These are phyloP conservation scores for Rhynchosporium agropyri DNA, from an alignment of 2,329 filamentous ascomycete genomes.

Conservation along the genomic window DNA sequence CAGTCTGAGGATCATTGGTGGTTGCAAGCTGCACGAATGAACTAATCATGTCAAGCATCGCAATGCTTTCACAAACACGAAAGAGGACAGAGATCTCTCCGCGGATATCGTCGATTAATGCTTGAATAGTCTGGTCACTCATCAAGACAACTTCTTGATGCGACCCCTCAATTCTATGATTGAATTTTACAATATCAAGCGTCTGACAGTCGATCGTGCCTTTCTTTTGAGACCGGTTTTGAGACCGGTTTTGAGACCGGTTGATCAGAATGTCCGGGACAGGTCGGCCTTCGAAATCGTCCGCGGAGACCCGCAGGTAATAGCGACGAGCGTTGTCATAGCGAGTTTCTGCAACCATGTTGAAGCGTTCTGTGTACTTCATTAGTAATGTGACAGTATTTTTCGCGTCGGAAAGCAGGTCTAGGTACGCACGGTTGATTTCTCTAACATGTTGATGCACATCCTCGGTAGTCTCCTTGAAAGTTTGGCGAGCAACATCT, in stretches of 20 bases:
- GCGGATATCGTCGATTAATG: conserved; percentile 73
- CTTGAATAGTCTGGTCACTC: conserved; percentile 75
- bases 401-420: neutral
- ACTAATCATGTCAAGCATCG: conserved; percentile 82
- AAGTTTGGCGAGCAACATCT: conserved; percentile 85
- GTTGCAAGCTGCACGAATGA: conserved; percentile 77
- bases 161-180: conserved; percentile 74
- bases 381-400: conserved; percentile 16
- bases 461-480: conserved; percentile 84
- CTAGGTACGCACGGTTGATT: conserved; percentile 58
- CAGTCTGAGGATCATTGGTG: conserved; percentile 46
- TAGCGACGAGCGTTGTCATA: conserved; percentile 80
- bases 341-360: conserved; percentile 66
- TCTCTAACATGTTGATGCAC: conserved; percentile 70
- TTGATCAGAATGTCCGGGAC: conserved; percentile 79
- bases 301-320: conserved; percentile 68
- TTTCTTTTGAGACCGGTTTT: conserved; percentile 71
- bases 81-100: conserved; percentile 74
- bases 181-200: conserved; percentile 79
- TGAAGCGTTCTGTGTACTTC: conserved; percentile 44
- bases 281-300: conserved; percentile 61
- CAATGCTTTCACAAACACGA: conserved; percentile 82
- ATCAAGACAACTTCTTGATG: conserved; percentile 82
- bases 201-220: conserved; percentile 87
- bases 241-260: conserved; percentile 66